phyloP scores from a whole-genome alignment of 805 yeast genomes.

The Yarrowia sp. region DNA sequence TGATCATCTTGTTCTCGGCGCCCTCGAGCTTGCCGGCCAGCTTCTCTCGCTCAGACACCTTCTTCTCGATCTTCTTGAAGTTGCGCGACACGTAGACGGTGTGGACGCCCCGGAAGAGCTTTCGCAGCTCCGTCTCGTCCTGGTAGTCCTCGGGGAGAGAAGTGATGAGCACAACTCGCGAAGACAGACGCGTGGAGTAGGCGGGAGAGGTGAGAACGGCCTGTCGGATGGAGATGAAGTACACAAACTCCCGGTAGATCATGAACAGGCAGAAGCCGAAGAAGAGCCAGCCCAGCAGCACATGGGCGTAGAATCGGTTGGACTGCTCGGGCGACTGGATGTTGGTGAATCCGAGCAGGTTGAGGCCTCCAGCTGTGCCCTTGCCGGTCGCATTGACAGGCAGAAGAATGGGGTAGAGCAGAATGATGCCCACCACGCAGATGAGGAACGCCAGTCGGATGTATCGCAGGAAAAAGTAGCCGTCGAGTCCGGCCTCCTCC shows the following conservation, averaged over 20 bases:
- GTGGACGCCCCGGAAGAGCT: slow-evolving; percentile 78
- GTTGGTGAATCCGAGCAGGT: slow-evolving; percentile 75
- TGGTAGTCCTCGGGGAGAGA: slow-evolving; percentile 74
- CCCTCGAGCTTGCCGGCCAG: slow-evolving; percentile 64
- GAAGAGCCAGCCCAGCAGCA: slow-evolving; percentile 73
- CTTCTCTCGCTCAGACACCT: slow-evolving; percentile 57
- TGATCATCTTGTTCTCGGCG: slow-evolving; percentile 59
- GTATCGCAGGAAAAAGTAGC: slow-evolving; percentile 84
- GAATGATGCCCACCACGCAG: slow-evolving; percentile 53
- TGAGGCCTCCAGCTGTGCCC: slow-evolving; percentile 69
- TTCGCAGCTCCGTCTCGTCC: slow-evolving; percentile 68
- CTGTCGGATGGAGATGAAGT: slow-evolving; percentile 70
- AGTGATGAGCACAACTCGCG: slow-evolving; percentile 81
- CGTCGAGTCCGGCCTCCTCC: slow-evolving; percentile 90
- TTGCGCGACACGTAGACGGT: slow-evolving; percentile 78
- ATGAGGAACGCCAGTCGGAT: slow-evolving; percentile 54
- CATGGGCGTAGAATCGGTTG: slow-evolving; percentile 81
- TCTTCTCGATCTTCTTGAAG: slow-evolving; percentile 50
- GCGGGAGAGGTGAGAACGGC: slow-evolving; percentile 79
- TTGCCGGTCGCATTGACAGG: slow-evolving; percentile 73
- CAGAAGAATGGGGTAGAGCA: slow-evolving; percentile 66
- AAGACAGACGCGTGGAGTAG: slow-evolving; percentile 68
- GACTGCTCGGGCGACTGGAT: slow-evolving; percentile 45
- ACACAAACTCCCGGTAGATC: slow-evolving; percentile 78
- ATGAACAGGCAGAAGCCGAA: slow-evolving; percentile 68